Evolutionary conservation across 2,329 filamentous ascomycete genomes (phyloP).

Genomic region (Elsinoe ampelina): DNA sequence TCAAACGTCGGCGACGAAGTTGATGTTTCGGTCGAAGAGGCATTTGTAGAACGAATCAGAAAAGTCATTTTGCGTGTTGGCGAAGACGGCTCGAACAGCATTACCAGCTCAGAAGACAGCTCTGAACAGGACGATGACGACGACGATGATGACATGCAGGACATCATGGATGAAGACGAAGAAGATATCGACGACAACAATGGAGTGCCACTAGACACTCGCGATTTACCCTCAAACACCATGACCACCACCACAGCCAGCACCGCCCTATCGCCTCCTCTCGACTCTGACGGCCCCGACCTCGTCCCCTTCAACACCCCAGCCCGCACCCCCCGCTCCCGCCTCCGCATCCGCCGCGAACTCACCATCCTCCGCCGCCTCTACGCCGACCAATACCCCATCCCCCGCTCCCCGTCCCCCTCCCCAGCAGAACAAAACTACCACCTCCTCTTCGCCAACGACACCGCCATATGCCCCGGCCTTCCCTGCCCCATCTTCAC

Average conservation of each 20-base stretch:
- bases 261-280: slow-evolving; percentile 20
- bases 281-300: not conserved
- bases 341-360: slow-evolving; percentile 21
- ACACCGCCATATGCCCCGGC: slow-evolving; percentile 21
- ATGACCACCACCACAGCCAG: slow-evolving; percentile 16
- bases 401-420: not conserved
- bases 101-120: not conserved
- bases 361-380: slow-evolving; percentile 1
- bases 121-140: slow-evolving; percentile 10
- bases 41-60: slow-evolving; percentile 2
- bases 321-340: slow-evolving; percentile 20
- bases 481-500: slow-evolving; percentile 34
- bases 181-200: slow-evolving; percentile 1
- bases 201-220: slow-evolving; percentile 10
- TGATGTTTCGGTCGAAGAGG: not conserved
- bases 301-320: slow-evolving; percentile 5
- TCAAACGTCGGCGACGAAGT: not conserved
- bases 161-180: not conserved
- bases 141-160: slow-evolving; percentile 12
- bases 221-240: slow-evolving; percentile 11
- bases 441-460: slow-evolving; percentile 19
- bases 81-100: not conserved
- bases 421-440: not conserved
- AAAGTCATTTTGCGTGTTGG: not conserved
- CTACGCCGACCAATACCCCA: not conserved